Evolutionary conservation across 345 rosid species (phyloP), one percentile per base, ranked within the genome.

Genomic region (Angophora floribunda): DNA sequence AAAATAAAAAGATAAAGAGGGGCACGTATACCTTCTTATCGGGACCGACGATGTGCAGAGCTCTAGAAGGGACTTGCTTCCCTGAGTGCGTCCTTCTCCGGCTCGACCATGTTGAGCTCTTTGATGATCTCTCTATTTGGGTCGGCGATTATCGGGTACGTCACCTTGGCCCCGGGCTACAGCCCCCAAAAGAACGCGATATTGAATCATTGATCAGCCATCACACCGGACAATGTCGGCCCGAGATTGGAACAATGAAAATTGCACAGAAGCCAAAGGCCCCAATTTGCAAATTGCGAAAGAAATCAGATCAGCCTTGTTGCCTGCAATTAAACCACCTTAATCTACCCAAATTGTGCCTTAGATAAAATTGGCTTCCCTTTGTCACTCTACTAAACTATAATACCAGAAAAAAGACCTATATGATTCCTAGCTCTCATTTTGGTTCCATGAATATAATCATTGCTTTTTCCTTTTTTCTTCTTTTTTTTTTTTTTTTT

Each of bases 81-180:
- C 94, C 93, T 3, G 89, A 86, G n/a, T 16, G 91, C 16, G 75
- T 95, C 97, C 47, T 91, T 92, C 87, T 91, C 93, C 0, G 99
- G 94, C 52, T 96, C 98, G 50, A 97, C 91, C 98, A 96, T 96
- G 92, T 98, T 97, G 51, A 95, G 96, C 82, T 93, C 94, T 87
- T 91, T 90, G 67, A 96, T 91, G 85, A 95, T 86, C 85, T 94
- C 92, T 85, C 94, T 89, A 52, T 89, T 91, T 51, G 94, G 97
- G 86, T 95, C 98, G 10, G 95, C 95, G 2, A 95, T 93, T 44
- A 97, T 95, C 13, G 95, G 98, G 85, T 95, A 96, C 1, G 89
- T 88, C 87, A 93, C 99, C 91, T 92, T 93, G 93, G 94, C 75
- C 51, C 45, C 13, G 6, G 79, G 79, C 79, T 67, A 36, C 79